Conservation (phyloP, 2,329 filamentous ascomycete genomes). For the Nemania sp. region DNA sequence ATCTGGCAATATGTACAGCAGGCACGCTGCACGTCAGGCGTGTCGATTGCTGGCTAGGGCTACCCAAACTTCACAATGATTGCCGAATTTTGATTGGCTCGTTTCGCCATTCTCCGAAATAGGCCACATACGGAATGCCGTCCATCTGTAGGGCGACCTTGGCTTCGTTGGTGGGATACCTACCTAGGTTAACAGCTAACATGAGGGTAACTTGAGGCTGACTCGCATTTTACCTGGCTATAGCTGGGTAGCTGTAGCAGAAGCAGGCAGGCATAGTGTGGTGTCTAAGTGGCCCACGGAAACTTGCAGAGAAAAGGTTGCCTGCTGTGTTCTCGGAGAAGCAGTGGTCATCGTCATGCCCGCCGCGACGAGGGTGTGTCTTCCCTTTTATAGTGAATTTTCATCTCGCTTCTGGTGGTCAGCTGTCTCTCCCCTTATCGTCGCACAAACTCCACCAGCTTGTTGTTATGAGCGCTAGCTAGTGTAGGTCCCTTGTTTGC, state of each 20-base stretch:
- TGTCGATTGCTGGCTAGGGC: slow-evolving; percentile 2
- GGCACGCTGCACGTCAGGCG: slow-evolving; percentile 4
- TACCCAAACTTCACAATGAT: slow-evolving; percentile 10
- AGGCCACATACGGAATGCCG: slow-evolving; percentile 16
- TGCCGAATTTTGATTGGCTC: slow-evolving; percentile 17
- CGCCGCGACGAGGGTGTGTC: slow-evolving; percentile 19
- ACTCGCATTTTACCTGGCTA: not conserved
- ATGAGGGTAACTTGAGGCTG: not conserved
- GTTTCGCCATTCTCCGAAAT: slow-evolving; percentile 16
- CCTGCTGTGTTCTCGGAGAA: slow-evolving; percentile 12
- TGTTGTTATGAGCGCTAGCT: slow-evolving; percentile 5
- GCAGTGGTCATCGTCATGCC: not conserved
- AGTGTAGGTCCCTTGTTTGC: slow-evolving; percentile 14
- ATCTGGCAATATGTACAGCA: not conserved
- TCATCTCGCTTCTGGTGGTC: slow-evolving; percentile 1
- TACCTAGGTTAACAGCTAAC: too few species aligned
- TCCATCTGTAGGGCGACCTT: not conserved
- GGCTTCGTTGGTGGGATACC: not conserved
- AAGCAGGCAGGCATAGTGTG: too few species aligned
- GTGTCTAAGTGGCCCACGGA: not conserved
- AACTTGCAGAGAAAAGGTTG: not conserved
- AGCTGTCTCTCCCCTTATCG: not conserved
- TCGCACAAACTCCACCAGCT: slow-evolving; percentile 19
- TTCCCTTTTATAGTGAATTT: slow-evolving; percentile 29
- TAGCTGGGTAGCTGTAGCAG: not conserved